Base-by-base conservation (phyloP, 768 basidiomycete genomes). In the Rhodotorula toruloides region DNA sequence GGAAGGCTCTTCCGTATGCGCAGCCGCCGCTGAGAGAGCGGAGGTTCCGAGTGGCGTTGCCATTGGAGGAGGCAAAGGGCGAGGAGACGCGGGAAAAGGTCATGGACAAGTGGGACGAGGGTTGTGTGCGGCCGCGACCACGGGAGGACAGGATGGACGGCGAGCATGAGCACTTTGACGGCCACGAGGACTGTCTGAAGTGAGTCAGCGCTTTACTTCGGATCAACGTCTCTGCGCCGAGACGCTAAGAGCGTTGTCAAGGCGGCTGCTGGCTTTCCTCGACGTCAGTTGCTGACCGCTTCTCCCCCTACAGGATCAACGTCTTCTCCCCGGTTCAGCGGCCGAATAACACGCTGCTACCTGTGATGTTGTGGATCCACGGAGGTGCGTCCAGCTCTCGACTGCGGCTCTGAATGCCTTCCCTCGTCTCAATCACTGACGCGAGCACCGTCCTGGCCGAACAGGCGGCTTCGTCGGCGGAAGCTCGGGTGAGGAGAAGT, bases 381-480 rank as follows among this genome's bases (percentile, higher is more conserved):
- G 72, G 66, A 48, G 74, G 53, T n/a, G 22, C 25, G 70, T 54
- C 58, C n/a, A n/a, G n/a, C n/a, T n/a, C n/a, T n/a, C n/a, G n/a
- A 49, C n/a, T 44, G 17, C 65, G 42, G 73, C 62, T 5, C 69
- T 75, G 27, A 69, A 58, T 22, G 60, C 72, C 50, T 67, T 65
- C 39, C 44, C 44, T 48, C 27, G n/a, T n/a, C 47, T n/a, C 31
- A 11, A 25, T 29, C 44, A 17, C 44, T 13, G 44, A 46, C 44
- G 9, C 44, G 10, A 13, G 16, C 9, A 46, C 14, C 44, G 9
- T 9, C 21, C 17, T 25, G 16, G 16, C 9, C 47, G 25, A 8
- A 27, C n/a, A 48, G 47, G 63, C 31, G 74, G 76, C 21, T 75
- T 73, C 43, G 73, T 67, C 46, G 50, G 37, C 25, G 67, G 67